These are phyloP conservation scores for Blumeria hordei DNA, from an alignment of 2,329 filamentous ascomycete genomes.

Conservation along the genomic window DNA sequence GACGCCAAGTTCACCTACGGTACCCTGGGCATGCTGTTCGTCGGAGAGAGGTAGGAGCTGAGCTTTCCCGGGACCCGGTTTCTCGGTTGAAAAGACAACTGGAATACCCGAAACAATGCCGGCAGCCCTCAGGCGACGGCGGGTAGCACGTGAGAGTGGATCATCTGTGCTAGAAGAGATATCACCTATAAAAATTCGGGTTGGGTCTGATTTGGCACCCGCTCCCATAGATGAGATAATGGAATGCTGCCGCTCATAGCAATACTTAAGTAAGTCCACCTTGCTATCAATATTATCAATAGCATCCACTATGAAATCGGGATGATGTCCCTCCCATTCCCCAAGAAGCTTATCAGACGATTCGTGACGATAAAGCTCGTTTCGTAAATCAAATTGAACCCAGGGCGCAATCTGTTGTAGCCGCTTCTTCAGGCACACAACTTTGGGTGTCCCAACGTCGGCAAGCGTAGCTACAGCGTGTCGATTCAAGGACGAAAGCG, in stretches of 20 bases:
- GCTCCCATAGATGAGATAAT: slow-evolving; percentile 94
- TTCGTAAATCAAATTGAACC: slow-evolving; percentile 68
- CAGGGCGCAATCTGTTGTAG: slow-evolving; percentile 76
- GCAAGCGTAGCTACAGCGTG: slow-evolving; percentile 85
- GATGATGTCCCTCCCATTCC: slow-evolving; percentile 40
- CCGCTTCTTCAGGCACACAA: slow-evolving; percentile 56
- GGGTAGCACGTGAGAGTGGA: slow-evolving; percentile 61
- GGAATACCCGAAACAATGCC: slow-evolving; percentile 73
- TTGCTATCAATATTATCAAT: slow-evolving; percentile 98
- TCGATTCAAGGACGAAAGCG: slow-evolving; percentile 79
- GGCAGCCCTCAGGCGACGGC: slow-evolving; percentile 44
- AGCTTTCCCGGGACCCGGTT: slow-evolving; percentile 74
- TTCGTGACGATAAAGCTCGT: slow-evolving; percentile 54
- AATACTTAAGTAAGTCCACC: slow-evolving; percentile 73
- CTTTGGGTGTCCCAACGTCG: slow-evolving; percentile 83
- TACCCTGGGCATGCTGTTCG: slow-evolving; percentile 68
- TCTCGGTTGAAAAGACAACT: slow-evolving; percentile 80
- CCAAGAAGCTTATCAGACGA: slow-evolving; percentile 43
- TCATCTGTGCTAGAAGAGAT: slow-evolving; percentile 78
- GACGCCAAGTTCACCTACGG: slow-evolving; percentile 66
- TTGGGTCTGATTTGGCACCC: slow-evolving; percentile 73
- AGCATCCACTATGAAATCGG: slow-evolving; percentile 83
- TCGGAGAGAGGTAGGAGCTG: slow-evolving; percentile 67
- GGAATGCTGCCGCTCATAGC: slow-evolving; percentile 48
- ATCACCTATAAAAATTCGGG: slow-evolving; percentile 70